Base-by-base conservation (phyloP, 2,329 filamentous ascomycete genomes). In the Cladosporium cucumerinum region DNA sequence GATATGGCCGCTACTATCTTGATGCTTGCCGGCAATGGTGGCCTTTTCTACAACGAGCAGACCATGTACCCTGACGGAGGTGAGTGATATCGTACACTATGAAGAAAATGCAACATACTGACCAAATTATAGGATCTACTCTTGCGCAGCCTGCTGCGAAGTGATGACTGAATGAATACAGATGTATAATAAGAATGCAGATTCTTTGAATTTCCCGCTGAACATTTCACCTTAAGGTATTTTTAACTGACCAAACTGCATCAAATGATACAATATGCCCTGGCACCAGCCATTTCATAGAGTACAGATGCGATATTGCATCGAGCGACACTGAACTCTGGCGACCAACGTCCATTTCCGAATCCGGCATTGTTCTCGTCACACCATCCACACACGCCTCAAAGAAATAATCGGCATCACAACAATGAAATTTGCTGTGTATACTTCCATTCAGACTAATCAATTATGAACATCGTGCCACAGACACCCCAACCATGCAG, bases 31-130 rank as follows among this genome's bases (percentile, higher is more conserved):
- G 81, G 83, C 0, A 79, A 77, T 32, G 82, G 81, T 30, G 82
- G 82, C 2, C 69, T 80, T 0, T 85, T 84, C 67, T 81, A 83
- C 66, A 85, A 85, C 51, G 81, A 83, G 54, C 82, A 85, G 71
- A 79, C 84, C 34, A 64, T 85, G 52, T 82, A 82, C 67, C 82
- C 81, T 16, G 82, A 84, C 71, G 82, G 82, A 63, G 72, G 72
- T 46, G 39, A 21, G 39, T 43, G 18, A 21, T n/a, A 6, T 39
- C 8, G 2, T 43, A 2, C 18, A 10, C 18, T 21, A 10, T 5
- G 7, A 43, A n/a, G 18, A 1, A 43, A 43, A n/a, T n/a, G 39
- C 39, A 21, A n/a, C 18, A 4, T 6, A 39, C 59, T 61, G 25
- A 61, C 59, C 16, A 25, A 10, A 16, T 23, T 6, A 25, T 30